Conservation (phyloP, 805 yeast genomes). For the Candida gorgasii region DNA sequence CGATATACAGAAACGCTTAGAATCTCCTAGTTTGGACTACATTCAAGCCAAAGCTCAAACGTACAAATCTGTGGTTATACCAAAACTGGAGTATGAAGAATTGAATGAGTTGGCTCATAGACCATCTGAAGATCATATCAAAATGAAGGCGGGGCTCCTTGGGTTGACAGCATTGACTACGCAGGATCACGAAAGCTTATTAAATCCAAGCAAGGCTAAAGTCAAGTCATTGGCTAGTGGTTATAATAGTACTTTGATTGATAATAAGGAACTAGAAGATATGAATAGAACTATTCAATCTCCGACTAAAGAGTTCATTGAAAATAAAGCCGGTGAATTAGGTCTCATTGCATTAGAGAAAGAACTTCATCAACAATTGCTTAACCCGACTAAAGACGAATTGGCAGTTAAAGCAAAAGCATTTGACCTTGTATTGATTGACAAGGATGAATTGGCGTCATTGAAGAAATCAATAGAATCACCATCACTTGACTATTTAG, state of each 20-base stretch:
- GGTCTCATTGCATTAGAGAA: conserved; percentile 12
- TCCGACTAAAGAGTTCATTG: conserved; percentile 21
- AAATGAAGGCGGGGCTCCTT: conserved; percentile 15
- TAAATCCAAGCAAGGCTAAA: conserved; percentile 9
- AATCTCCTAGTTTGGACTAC: conserved; percentile 26
- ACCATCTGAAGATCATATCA: conserved; percentile 20
- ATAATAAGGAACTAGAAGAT: conserved; percentile 12
- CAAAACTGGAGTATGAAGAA: conserved; percentile 1
- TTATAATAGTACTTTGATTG: conserved; percentile 4
- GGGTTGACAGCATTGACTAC: conserved; percentile 17
- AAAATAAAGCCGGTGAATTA: conserved; percentile 9
- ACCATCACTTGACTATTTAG: conserved; percentile 25
- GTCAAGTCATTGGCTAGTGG: conserved; percentile 9
- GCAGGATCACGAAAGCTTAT: conserved; percentile 13
- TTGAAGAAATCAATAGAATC: conserved; percentile 14
- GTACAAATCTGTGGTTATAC: not conserved
- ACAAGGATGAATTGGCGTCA: conserved; percentile 11
- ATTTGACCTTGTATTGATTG: conserved; percentile 24
- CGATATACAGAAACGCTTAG: not conserved
- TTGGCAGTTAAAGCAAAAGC: conserved; percentile 21
- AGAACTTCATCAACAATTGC: conserved; percentile 10
- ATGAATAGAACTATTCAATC: conserved; percentile 9
- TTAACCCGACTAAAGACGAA: conserved; percentile 15
- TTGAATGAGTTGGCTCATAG: not conserved
- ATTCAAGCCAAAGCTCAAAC: conserved; percentile 13